Conservation (phyloP, 1,284 basidiomycete species). For the Ganoderma sinense region DNA sequence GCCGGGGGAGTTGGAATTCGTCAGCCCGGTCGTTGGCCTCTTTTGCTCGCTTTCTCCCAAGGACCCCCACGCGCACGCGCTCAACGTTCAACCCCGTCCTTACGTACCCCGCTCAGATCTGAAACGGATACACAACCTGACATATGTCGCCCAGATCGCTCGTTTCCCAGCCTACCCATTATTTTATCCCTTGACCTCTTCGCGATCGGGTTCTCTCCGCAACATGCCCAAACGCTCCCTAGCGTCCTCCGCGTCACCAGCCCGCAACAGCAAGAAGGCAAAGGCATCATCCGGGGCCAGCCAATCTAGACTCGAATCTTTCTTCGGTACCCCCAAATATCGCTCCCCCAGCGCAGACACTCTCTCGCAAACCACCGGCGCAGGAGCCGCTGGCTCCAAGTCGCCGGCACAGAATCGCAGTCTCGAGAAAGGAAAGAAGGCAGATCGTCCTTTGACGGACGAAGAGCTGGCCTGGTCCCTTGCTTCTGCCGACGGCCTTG, state of each 20-base stretch:
- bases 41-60: slow-evolving; percentile 13
- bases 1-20: background rate
- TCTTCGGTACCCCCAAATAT: slow-evolving; percentile 34
- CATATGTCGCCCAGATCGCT: slow-evolving; percentile 10
- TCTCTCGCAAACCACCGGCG: slow-evolving; percentile 2
- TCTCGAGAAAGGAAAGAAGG: slow-evolving; percentile 14
- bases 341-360: slow-evolving; percentile 12
- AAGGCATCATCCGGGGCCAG: slow-evolving; percentile 26
- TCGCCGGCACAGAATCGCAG: background rate
- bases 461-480: slow-evolving; percentile 38
- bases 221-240: slow-evolving; percentile 40
- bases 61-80: slow-evolving; percentile 1
- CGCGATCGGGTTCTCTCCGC: slow-evolving; percentile 1
- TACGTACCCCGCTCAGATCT: background rate
- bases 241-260: slow-evolving; percentile 29
- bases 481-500: slow-evolving; percentile 37
- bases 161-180: background rate
- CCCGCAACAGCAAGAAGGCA: slow-evolving; percentile 37
- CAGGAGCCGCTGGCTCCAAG: slow-evolving; percentile 7
- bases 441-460: slow-evolving; percentile 25
- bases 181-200: slow-evolving; percentile 9
- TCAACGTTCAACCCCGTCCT: background rate
- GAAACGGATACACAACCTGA: slow-evolving; percentile 10
- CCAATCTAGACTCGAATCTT: slow-evolving; percentile 41
- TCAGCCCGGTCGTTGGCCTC: slow-evolving; percentile 1